A percentile compares a stretch with the other conserved stretches of the same genome.
These are phyloP conservation scores for Musa schizocarpa DNA, from an alignment of 176 grass and related monocot genomes.

Conservation along the genomic window DNA sequence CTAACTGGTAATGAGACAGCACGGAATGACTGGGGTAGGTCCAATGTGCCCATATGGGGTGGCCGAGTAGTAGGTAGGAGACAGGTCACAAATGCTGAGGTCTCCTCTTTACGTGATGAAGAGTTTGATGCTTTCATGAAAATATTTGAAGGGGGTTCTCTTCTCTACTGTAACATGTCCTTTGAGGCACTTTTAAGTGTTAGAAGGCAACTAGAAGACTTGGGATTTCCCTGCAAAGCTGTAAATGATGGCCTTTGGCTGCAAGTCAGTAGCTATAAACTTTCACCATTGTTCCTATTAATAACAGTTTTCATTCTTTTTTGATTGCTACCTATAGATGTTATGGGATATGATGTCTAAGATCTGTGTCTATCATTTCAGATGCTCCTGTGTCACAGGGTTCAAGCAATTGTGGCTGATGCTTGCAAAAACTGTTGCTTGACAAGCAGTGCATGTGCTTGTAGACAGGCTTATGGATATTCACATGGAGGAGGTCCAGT, in stretches of 20 bases:
- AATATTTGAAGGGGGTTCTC: constrained; percentile 93
- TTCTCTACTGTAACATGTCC: constrained; percentile 98
- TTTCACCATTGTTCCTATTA: background rate
- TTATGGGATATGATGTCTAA: constrained; percentile 19
- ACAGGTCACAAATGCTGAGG: constrained; percentile 57
- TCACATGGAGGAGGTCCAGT: constrained; percentile 33
- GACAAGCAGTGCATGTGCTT: constrained; percentile 73
- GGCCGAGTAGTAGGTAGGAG: constrained; percentile 56
- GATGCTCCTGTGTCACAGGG: constrained; percentile 89
- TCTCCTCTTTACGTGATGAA: constrained; percentile 58
- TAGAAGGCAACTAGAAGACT: constrained; percentile 94
- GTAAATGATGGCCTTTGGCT: constrained; percentile 96
- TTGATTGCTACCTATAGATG: constrained; percentile 3
- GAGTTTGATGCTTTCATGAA: constrained; percentile 88
- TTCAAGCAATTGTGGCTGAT: constrained; percentile 81
- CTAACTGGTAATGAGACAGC: constrained; percentile 31
- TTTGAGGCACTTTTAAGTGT: constrained; percentile 87
- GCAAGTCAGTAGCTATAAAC: constrained; percentile 39
- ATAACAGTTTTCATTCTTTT: background rate
- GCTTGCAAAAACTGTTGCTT: constrained; percentile 95
- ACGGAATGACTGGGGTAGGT: constrained; percentile 54
- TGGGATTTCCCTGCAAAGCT: constrained; percentile 97
- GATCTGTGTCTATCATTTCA: constrained; percentile 44
- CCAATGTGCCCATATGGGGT: constrained; percentile 67
- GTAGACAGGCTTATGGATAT: constrained; percentile 78